phyloP scores from a whole-genome alignment of 768 basidiomycete species.

The Tulasnella calospora region DNA sequence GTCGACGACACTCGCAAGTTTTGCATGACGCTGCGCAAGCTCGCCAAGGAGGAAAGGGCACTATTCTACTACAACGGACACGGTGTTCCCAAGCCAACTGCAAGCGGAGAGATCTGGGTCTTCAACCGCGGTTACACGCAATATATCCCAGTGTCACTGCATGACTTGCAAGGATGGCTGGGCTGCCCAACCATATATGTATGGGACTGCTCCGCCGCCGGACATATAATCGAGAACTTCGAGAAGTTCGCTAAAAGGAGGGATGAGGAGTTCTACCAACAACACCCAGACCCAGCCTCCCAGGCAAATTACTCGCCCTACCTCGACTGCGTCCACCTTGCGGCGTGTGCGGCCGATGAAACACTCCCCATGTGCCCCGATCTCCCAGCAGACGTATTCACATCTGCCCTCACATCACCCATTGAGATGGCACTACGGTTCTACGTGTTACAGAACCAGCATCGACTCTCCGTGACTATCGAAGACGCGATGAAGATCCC shows the following conservation, averaged over 20 bases:
- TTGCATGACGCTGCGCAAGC: conserved; percentile 74
- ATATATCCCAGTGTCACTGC: conserved; percentile 93
- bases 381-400: conserved; percentile 95
- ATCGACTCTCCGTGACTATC: conserved; percentile 70
- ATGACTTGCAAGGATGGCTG: conserved; percentile 89
- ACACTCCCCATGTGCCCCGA: conserved; percentile 92
- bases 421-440: conserved; percentile 96
- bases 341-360: conserved; percentile 88
- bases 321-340: conserved; percentile 87
- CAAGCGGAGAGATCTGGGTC: conserved; percentile 96
- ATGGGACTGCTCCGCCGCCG: conserved; percentile 99
- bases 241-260: conserved; percentile 70
- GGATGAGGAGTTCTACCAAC: conserved; percentile 54
- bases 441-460: conserved; percentile 82
- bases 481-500: conserved; percentile 95
- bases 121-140: conserved; percentile 97
- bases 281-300: conserved; percentile 50
- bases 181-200: conserved; percentile 95
- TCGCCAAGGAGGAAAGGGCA: conserved; percentile 88
- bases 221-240: conserved; percentile 87
- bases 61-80: conserved; percentile 98
- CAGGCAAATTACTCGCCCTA: conserved; percentile 47
- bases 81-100: conserved; percentile 93
- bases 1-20: conserved; percentile 89
- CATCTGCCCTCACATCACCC: conserved; percentile 93